Evolutionary conservation across 163 green algal species (phyloP).

Genomic region (Volvox carteri): DNA sequence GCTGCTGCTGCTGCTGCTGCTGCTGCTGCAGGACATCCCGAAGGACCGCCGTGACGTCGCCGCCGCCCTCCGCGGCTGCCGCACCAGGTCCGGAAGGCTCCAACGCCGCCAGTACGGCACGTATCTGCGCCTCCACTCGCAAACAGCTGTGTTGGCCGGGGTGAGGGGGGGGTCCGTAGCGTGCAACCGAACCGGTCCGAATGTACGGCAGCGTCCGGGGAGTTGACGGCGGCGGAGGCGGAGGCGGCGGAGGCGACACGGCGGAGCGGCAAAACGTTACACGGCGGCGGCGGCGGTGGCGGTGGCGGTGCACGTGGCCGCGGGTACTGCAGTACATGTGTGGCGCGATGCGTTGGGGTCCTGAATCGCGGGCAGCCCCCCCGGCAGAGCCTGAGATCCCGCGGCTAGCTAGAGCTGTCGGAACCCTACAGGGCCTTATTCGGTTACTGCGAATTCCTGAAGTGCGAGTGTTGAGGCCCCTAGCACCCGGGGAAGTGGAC

Average conservation of each 20-base stretch:
- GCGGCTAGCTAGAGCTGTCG: too few species aligned
- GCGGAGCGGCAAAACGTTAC: too few species aligned
- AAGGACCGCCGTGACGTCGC: background rate
- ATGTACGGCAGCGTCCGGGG: background rate
- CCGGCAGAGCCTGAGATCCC: too few species aligned
- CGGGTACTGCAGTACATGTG: too few species aligned
- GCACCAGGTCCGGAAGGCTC: background rate
- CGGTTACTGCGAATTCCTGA: too few species aligned
- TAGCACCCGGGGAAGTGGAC: background rate
- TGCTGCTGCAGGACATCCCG: too few species aligned
- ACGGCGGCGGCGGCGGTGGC: too few species aligned
- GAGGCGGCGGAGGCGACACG: background rate
- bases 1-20: background rate
- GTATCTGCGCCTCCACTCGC: conserved; percentile 12
- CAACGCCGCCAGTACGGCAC: background rate
- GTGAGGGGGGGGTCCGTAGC: background rate
- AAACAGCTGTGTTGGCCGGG: background rate
- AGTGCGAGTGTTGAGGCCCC: too few species aligned
- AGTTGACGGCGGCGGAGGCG: background rate
- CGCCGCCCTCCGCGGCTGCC: background rate
- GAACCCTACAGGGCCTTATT: too few species aligned
- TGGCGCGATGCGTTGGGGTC: too few species aligned
- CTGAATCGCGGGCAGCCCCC: too few species aligned
- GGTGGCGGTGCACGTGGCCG: too few species aligned
- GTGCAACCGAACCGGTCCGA: background rate